Evolutionary conservation across 192 early-diverging fungal genomes (phyloP).

Genomic region (Phycomyces blakesleeanus): DNA sequence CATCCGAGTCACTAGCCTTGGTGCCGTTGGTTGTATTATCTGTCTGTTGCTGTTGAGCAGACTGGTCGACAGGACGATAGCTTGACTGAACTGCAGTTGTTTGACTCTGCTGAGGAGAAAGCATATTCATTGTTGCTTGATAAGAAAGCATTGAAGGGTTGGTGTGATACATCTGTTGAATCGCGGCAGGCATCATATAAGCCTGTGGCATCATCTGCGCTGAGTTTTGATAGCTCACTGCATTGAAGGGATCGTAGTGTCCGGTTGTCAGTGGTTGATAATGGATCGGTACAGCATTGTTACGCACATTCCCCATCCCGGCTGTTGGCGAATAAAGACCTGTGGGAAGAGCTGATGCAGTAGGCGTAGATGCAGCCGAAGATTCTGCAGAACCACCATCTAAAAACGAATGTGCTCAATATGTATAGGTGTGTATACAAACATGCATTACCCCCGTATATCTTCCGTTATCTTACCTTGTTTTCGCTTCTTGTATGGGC

Average conservation of each 20-base stretch:
- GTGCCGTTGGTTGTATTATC: constrained; percentile 2
- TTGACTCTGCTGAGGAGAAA: constrained; percentile 19
- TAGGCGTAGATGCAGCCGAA: constrained; percentile 21
- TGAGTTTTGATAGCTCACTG: constrained; percentile 5
- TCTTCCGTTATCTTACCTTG: constrained; percentile 9
- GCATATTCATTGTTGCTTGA: constrained; percentile 18
- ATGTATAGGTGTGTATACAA: too few species aligned
- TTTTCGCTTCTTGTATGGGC: constrained; percentile 69
- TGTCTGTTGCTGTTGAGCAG: constrained; percentile 9
- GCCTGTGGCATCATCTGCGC: constrained; percentile 17
- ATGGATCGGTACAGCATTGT: constrained; percentile 16
- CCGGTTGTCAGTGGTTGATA: constrained; percentile 11
- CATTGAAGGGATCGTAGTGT: constrained; percentile 22
- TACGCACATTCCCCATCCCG: not conserved
- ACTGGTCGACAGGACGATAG: constrained; percentile 1
- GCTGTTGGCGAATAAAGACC: constrained; percentile 11
- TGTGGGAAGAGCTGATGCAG: constrained; percentile 5
- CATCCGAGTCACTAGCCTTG: constrained; percentile 17
- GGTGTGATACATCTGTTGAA: constrained; percentile 22
- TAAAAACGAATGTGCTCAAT: not conserved
- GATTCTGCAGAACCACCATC: constrained; percentile 14
- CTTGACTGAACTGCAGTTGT: not conserved
- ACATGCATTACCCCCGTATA: too few species aligned
- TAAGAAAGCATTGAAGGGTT: constrained; percentile 15
- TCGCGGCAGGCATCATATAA: constrained; percentile 17